Evolutionary conservation across 2,329 filamentous ascomycete genomes (phyloP).

Genomic region (Cadophora luteo-olivacea): DNA sequence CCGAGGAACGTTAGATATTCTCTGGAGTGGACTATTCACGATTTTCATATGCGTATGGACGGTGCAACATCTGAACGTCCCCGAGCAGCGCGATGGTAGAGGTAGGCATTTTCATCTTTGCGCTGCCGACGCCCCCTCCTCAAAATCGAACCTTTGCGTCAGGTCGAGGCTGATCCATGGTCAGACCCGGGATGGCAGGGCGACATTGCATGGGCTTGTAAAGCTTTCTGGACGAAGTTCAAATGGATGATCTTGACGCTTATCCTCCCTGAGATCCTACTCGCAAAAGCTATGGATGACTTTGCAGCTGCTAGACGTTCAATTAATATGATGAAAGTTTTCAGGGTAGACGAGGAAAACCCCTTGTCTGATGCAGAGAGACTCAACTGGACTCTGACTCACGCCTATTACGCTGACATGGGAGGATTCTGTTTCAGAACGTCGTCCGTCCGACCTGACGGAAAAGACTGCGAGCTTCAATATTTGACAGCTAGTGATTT

Average conservation of each 20-base stretch:
- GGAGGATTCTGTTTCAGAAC: background rate
- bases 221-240: background rate
- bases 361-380: background rate
- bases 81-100: slow-evolving; percentile 7
- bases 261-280: slow-evolving; percentile 5
- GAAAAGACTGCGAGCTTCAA: background rate
- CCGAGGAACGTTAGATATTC: slow-evolving; percentile 9
- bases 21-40: slow-evolving; percentile 15
- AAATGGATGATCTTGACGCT: slow-evolving; percentile 19
- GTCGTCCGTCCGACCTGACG: background rate
- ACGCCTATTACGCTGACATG: background rate
- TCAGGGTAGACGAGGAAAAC: background rate
- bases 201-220: slow-evolving; percentile 9
- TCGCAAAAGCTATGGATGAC: background rate
- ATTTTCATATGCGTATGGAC: slow-evolving; percentile 20
- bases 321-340: background rate
- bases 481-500: background rate
- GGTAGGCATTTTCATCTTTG: too few relatives aligned
- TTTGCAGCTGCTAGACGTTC: background rate
- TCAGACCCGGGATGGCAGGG: slow-evolving; percentile 13
- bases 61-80: slow-evolving; percentile 21
- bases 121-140: too few relatives aligned
- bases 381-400: background rate
- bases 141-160: background rate
- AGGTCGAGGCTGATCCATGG: background rate